Evolutionary conservation across 106 monocot species (phyloP).

Genomic region (Agapanthus africanus): DNA sequence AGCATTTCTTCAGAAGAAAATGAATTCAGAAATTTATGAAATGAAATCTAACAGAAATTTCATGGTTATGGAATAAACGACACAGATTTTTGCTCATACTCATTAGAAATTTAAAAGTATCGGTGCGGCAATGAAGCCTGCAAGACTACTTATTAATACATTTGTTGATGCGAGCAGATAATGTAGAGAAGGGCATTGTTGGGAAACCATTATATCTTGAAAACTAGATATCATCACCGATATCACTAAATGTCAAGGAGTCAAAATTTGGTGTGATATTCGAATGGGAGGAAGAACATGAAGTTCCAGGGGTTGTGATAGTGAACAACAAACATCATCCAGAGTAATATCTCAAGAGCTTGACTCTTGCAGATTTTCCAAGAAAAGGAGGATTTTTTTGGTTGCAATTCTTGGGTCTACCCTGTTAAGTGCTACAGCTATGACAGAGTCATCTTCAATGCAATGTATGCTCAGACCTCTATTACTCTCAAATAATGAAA

Average conservation of each 20-base stretch:
- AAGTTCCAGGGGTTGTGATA: slow-evolving; percentile 33
- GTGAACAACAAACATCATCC: slow-evolving; percentile 36
- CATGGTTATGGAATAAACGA: no score
- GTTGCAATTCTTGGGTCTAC: slow-evolving; percentile 65
- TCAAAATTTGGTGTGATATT: slow-evolving; percentile 23
- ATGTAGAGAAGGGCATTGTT: slow-evolving; percentile 20
- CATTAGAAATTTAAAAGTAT: no score
- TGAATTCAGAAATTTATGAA: no score
- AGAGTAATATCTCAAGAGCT: slow-evolving; percentile 50
- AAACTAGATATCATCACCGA: slow-evolving; percentile 1
- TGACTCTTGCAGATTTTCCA: slow-evolving; percentile 39
- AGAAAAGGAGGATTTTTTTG: slow-evolving; percentile 31
- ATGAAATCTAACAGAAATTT: no score
- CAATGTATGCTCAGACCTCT: slow-evolving; percentile 25
- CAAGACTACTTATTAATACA: background rate
- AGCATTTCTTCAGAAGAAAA: no score
- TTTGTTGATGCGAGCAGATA: slow-evolving; percentile 6
- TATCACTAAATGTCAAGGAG: slow-evolving; percentile 15
- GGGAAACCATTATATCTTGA: slow-evolving; percentile 23
- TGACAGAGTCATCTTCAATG: slow-evolving; percentile 54
- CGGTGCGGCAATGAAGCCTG: no score
- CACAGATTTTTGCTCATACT: no score
- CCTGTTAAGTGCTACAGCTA: slow-evolving; percentile 20
- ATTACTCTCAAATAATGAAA: no score
- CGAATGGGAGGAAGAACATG: slow-evolving; percentile 22